A percentile compares a stretch with the other conserved stretches of the same genome.
phyloP scores from a whole-genome alignment of 2,329 filamentous ascomycete genomes.

The Triangularia setosa region DNA sequence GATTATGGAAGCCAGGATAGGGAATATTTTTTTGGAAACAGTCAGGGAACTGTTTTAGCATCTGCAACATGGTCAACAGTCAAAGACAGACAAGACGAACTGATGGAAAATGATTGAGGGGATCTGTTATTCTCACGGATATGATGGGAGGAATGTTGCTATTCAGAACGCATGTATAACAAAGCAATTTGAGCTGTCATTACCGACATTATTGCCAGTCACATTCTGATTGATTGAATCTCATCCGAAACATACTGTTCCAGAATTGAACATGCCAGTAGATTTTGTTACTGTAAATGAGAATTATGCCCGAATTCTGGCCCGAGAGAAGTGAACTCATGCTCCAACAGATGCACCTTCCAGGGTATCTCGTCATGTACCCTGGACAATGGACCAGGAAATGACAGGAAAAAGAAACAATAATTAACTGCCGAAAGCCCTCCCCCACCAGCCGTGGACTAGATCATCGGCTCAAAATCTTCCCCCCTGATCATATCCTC shows the following conservation, averaged over 20 bases:
- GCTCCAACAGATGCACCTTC: not conserved
- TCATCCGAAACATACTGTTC: not conserved
- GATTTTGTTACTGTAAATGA: not conserved
- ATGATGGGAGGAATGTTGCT: not conserved
- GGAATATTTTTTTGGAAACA: not conserved
- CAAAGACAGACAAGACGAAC: not conserved
- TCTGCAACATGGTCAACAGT: not conserved
- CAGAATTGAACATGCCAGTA: not conserved
- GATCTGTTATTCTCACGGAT: not conserved
- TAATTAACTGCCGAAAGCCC: not conserved
- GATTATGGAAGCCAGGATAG: not conserved
- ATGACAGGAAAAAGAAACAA: not conserved
- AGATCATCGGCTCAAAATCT: not conserved
- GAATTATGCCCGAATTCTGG: not conserved
- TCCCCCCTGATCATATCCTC: not conserved
- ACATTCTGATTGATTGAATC: not conserved
- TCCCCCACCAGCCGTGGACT: not conserved
- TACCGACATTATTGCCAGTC: not conserved
- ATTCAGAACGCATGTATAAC: not conserved
- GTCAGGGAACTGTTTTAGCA: not conserved
- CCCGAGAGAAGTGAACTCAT: not conserved
- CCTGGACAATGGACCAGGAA: not conserved
- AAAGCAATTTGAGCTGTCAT: not conserved
- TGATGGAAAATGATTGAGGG: not conserved
- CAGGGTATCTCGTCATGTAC: not conserved